Conservation (phyloP, 2,329 filamentous ascomycete species). For the Colletotrichum camelliae region DNA sequence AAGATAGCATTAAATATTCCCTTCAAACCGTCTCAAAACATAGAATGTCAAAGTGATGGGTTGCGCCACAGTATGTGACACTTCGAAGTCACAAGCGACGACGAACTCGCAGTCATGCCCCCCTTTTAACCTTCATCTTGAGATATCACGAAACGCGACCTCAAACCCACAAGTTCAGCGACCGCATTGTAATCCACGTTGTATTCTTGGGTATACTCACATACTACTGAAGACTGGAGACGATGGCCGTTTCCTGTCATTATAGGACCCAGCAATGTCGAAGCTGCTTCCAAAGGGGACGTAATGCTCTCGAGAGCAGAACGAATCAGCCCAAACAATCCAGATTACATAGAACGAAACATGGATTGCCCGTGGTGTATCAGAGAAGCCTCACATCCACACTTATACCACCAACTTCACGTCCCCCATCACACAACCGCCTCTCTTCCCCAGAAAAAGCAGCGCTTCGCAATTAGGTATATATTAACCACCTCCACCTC, state of each 20-base stretch:
- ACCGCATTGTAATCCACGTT: rapidly evolving
- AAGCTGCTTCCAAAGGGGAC: not conserved
- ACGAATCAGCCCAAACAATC: rapidly evolving
- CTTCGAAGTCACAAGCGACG: too few species aligned
- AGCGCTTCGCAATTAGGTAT: not conserved
- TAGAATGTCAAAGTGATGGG: too few species aligned
- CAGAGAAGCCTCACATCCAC: rapidly evolving
- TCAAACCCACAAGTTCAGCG: too few species aligned
- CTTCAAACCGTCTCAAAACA: rapidly evolving
- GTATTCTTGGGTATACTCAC: not conserved
- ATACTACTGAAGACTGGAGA: not conserved
- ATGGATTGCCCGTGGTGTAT: not conserved
- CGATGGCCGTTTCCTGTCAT: too few species aligned
- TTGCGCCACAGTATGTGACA: too few species aligned
- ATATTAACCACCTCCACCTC: not conserved
- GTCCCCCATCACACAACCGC: too few species aligned
- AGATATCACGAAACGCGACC: too few species aligned
- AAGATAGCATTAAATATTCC: rapidly evolving
- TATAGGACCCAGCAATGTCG: too few species aligned
- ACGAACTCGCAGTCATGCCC: too few species aligned
- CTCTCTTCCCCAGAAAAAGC: too few species aligned
- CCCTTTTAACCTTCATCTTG: too few species aligned
- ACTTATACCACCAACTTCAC: not conserved
- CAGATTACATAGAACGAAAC: not conserved
- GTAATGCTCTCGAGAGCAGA: not conserved